These are phyloP conservation scores for Pythium monospermum DNA, from an alignment of 352 stramenopile genomes.

Conservation along the genomic window DNA sequence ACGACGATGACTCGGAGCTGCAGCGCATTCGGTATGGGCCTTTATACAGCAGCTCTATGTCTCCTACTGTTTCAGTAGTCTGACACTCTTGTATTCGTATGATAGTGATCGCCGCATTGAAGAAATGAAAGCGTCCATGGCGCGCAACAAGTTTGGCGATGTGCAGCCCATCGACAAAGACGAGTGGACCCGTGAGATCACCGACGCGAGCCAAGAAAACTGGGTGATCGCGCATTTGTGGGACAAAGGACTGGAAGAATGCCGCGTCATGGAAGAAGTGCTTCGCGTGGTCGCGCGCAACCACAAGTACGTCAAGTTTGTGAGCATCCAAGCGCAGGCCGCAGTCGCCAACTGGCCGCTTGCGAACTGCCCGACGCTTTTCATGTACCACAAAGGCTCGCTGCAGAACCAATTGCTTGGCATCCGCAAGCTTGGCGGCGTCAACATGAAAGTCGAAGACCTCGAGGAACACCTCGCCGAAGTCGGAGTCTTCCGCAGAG, in stretches of 20 bases:
- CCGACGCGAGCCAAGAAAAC: constrained; percentile 80
- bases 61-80: too few relatives aligned
- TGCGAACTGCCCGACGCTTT: constrained; percentile 90
- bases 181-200: constrained; percentile 91
- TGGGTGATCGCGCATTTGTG: constrained; percentile 91
- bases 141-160: constrained; percentile 86
- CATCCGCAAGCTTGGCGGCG: constrained; percentile 84
- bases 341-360: constrained; percentile 92
- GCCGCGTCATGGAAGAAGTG: constrained; percentile 88
- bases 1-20: constrained; percentile 78
- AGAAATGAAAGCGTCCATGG: constrained; percentile 81
- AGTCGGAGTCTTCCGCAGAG: constrained; percentile 58
- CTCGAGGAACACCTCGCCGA: constrained; percentile 86
- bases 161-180: constrained; percentile 90
- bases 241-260: constrained; percentile 84
- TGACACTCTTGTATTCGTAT: too few relatives aligned
- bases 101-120: constrained; percentile 74
- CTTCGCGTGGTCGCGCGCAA: constrained; percentile 77
- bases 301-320: constrained; percentile 91
- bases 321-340: constrained; percentile 88
- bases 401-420: constrained; percentile 88
- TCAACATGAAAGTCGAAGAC: constrained; percentile 86
- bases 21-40: constrained; percentile 47
- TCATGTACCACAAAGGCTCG: constrained; percentile 89
- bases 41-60: too few relatives aligned